Evolutionary conservation across 257 asterid species (phyloP).

Genomic region (Lavandula angustifolia): DNA sequence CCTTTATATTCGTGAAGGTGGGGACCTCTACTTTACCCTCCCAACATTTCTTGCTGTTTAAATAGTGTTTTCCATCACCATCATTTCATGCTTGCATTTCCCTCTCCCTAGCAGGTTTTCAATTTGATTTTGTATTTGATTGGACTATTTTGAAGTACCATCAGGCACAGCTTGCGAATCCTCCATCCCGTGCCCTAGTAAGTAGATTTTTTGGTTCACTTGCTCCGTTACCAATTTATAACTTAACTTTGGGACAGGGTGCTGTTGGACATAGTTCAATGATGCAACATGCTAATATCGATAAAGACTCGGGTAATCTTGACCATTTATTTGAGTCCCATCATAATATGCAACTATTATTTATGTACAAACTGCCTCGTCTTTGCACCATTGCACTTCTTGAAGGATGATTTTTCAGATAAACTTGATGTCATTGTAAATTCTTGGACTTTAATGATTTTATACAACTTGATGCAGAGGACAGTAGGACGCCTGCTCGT

Average conservation of each 20-base stretch:
- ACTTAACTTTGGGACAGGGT: conserved; percentile 55
- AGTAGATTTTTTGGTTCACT: conserved; percentile 38
- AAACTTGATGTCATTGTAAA: neutral
- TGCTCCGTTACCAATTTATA: conserved; percentile 24
- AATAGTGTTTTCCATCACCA: conserved; percentile 8
- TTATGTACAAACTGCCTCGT: neutral
- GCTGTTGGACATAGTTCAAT: conserved; percentile 78
- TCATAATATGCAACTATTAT: neutral
- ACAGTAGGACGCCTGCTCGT: conserved; percentile 57
- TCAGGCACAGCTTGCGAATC: conserved; percentile 88
- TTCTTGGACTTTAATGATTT: conserved; percentile 16
- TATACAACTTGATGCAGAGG: conserved; percentile 50
- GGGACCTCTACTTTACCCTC: conserved; percentile 11
- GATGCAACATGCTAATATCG: conserved; percentile 66
- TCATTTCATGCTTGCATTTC: conserved; percentile 6
- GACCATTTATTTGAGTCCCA: conserved; percentile 17
- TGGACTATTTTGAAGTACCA: conserved; percentile 65
- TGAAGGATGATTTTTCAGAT: neutral
- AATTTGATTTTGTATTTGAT: conserved; percentile 53
- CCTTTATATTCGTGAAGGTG: conserved; percentile 57
- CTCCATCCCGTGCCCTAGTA: conserved; percentile 86
- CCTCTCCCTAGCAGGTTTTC: conserved; percentile 42
- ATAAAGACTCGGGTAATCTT: conserved; percentile 67
- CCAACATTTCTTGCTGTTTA: conserved; percentile 10
- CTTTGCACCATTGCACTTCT: neutral